Base-by-base conservation (phyloP, 1,284 basidiomycete genomes). In the Chiua sp. region DNA sequence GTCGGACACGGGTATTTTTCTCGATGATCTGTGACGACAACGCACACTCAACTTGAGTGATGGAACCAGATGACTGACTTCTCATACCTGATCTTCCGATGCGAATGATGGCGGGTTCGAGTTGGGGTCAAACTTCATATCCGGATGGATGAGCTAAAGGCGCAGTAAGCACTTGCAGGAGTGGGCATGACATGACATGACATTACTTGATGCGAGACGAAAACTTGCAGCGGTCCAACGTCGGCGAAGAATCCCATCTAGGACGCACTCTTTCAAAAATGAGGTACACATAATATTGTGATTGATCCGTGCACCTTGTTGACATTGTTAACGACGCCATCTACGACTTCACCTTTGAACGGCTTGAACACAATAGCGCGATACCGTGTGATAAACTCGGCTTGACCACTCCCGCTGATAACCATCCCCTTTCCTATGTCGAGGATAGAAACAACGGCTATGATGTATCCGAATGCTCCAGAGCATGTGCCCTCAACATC, bases 211-310 rank as follows among this genome's bases (percentile, higher is more conserved):
- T 94, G 93, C 22, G 96, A 97, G 26, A 98, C 92, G 72, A 98
- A 98, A 55, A 95, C 93, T 47, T 88, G 87, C 64, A 98, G 75
- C 20, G 97, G 98, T 46, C 98, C 98, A 55, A 97, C 95, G 65
- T 97, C 93, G 53, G 94, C 95, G 67, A 98, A 98, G 79, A 98
- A 98, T 8, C 96, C 96, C 95, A 98, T 98, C 95, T 96, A 70
- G 51, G 20, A n/a, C 13, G 44, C 11, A 30, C 11, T 33, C 15
- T 51, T 6, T 65, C 42, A 66, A 61, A 26, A 59, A 4, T 4
- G 30, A n/a, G 18, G 39, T 3, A 18, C 13, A 20, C 20, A 35
- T 4, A 3, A 33, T 50, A 47, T 3, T 1, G 10, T 13, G 23
- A 7, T 8, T 20, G 4, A 49, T 33, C 11, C 28, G 35, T 88